Conservation (phyloP, 2,329 filamentous ascomycete genomes). For the Colletotrichum sansevieriae region DNA sequence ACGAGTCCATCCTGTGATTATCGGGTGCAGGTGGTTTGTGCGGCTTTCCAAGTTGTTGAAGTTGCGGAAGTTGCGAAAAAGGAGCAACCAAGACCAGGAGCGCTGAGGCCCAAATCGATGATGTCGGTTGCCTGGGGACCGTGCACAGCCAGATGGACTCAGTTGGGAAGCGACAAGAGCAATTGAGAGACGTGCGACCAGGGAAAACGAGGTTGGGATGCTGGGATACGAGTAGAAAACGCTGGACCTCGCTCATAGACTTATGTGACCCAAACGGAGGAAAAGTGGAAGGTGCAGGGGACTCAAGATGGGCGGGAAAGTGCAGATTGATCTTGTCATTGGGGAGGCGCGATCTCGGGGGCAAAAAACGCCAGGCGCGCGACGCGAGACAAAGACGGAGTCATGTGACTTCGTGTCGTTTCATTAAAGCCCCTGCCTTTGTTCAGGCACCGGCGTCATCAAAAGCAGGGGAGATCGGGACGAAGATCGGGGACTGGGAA, state of each 20-base stretch:
- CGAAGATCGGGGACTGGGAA: no score
- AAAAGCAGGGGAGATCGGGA: conserved; percentile 8
- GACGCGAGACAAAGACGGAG: conserved; percentile 53
- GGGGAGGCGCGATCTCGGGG: conserved; percentile 24
- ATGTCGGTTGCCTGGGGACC: conserved; percentile 23
- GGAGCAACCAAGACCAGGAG: background rate
- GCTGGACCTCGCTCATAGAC: background rate
- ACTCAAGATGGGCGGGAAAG: conserved; percentile 3
- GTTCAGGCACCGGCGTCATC: conserved; percentile 33
- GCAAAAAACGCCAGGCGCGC: conserved; percentile 21
- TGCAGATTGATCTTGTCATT: background rate
- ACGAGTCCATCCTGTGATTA: conserved; percentile 45
- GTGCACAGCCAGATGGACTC: background rate
- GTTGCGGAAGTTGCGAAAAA: background rate
- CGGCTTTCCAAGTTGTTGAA: background rate
- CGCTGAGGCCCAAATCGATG: conserved; percentile 23
- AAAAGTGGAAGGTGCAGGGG: no score
- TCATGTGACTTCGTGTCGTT: conserved; percentile 48
- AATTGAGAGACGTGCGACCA: no score
- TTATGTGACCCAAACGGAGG: background rate
- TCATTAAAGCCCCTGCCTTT: conserved; percentile 17
- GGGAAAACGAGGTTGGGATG: background rate
- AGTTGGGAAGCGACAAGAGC: no score
- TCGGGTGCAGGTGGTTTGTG: fast-evolving
- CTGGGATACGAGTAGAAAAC: background rate